A percentile compares a stretch with the other conserved stretches of the same genome.
Conservation (phyloP, 2,329 filamentous ascomycete genomes). For the Sarocladium brachiariae region DNA sequence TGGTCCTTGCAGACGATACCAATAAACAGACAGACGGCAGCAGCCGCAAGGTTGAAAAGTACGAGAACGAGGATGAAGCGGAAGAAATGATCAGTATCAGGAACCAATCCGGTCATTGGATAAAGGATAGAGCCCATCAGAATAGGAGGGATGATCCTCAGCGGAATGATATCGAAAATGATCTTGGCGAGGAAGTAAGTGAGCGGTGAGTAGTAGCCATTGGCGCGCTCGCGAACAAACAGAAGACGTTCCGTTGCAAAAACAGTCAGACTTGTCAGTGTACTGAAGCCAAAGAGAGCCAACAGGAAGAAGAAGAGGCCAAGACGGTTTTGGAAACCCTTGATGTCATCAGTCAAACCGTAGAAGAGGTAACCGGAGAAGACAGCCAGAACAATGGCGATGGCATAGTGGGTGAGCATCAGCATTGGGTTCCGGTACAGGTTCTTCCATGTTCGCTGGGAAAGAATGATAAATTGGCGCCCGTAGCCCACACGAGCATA, state of each 20-base stretch:
- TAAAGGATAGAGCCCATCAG: constrained; percentile 95
- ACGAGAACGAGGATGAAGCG: constrained; percentile 89
- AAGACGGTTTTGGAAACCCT: constrained; percentile 94
- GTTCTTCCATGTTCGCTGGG: constrained; percentile 90
- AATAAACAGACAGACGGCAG: constrained; percentile 90
- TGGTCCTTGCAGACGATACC: constrained; percentile 90
- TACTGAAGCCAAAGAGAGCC: constrained; percentile 93
- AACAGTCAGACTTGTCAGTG: constrained; percentile 84
- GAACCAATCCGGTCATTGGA: constrained; percentile 90
- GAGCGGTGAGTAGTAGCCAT: constrained; percentile 90
- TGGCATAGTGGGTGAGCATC: constrained; percentile 98
- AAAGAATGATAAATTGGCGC: constrained; percentile 83
- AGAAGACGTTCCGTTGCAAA: constrained; percentile 87
- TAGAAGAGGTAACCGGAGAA: constrained; percentile 96
- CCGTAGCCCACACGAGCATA: constrained; percentile 75
- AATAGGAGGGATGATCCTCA: constrained; percentile 89
- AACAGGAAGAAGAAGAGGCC: constrained; percentile 97
- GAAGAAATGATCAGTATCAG: constrained; percentile 76
- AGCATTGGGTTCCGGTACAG: constrained; percentile 95
- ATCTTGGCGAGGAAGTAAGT: constrained; percentile 95
- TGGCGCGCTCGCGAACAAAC: constrained; percentile 89
- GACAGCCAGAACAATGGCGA: constrained; percentile 88
- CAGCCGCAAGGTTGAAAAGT: constrained; percentile 91
- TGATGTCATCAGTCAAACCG: constrained; percentile 89
- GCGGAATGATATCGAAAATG: constrained; percentile 93